Evolutionary conservation across 108 stramenopile species (phyloP).

Genomic region (Cyclotella atomus): DNA sequence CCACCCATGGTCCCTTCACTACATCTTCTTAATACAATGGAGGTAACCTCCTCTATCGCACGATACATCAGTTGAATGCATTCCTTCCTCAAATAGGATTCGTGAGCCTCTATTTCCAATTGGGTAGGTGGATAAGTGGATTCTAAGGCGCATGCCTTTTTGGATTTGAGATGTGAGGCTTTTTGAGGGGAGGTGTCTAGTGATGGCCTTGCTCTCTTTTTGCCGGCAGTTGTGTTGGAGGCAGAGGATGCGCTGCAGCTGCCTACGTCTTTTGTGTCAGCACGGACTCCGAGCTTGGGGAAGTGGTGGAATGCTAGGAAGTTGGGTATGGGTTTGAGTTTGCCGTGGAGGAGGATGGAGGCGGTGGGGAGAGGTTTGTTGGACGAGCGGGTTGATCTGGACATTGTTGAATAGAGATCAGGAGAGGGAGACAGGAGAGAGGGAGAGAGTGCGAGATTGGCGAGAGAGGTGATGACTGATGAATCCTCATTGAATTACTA

Average conservation of each 20-base stretch:
- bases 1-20: slow-evolving; percentile 5
- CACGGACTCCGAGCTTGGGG: slow-evolving; percentile 14
- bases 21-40: background rate
- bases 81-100: background rate
- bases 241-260: background rate
- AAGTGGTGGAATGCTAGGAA: slow-evolving; percentile 14
- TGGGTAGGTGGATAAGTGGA: background rate
- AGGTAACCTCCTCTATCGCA: background rate
- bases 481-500: too few species aligned
- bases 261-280: background rate
- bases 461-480: too few species aligned
- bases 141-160: background rate
- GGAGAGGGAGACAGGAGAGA: too few species aligned
- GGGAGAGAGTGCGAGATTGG: too few species aligned
- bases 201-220: background rate
- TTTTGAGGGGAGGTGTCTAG: background rate
- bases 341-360: slow-evolving; percentile 16
- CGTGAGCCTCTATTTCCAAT: background rate
- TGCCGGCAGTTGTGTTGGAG: background rate
- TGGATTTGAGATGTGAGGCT: slow-evolving; percentile 9
- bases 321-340: slow-evolving; percentile 11
- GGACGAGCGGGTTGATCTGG: slow-evolving; percentile 3
- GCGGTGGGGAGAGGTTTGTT: background rate
- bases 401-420: too few species aligned
- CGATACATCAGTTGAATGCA: background rate